Percentiles rank a stretch among this genome's conserved stretches.
These are phyloP conservation scores for Boeremia lycopersici DNA, from an alignment of 2,329 filamentous ascomycete genomes.

Conservation along the genomic window DNA sequence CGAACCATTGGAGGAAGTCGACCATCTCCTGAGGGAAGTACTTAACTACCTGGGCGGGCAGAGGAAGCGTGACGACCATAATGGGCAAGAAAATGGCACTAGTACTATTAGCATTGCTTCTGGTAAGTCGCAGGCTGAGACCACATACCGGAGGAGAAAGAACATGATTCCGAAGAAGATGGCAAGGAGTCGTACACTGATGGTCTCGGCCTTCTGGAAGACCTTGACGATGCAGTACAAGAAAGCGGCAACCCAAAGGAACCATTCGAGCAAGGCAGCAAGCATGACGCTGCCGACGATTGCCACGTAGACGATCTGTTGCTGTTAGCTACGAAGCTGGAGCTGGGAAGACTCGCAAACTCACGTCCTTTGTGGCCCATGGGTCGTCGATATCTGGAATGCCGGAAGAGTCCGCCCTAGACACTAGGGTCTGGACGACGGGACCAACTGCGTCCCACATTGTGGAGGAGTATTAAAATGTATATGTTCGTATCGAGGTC, in stretches of 20 bases:
- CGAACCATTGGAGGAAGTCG: slow-evolving; percentile 84
- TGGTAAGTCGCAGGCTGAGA: neutral
- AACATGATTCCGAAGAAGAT: slow-evolving; percentile 76
- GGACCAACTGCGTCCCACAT: slow-evolving; percentile 36
- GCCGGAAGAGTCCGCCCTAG: slow-evolving; percentile 36
- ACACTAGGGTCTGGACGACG: slow-evolving; percentile 31
- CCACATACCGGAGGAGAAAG: slow-evolving; percentile 70
- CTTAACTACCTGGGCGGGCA: slow-evolving; percentile 73
- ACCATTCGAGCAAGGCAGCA: slow-evolving; percentile 88
- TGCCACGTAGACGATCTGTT: slow-evolving; percentile 80
- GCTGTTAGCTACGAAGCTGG: slow-evolving; percentile 20
- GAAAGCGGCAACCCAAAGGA: slow-evolving; percentile 93
- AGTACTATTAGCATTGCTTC: slow-evolving; percentile 25
- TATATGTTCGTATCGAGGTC: slow-evolving; percentile 21
- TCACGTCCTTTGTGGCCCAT: slow-evolving; percentile 50
- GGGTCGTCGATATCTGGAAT: slow-evolving; percentile 44
- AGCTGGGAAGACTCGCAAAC: slow-evolving; percentile 19
- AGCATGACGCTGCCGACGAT: slow-evolving; percentile 83
- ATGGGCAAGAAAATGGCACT: slow-evolving; percentile 88
- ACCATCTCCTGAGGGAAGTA: slow-evolving; percentile 76
- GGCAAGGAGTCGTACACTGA: slow-evolving; percentile 80
- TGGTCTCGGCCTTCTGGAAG: slow-evolving; percentile 86
- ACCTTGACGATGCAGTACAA: slow-evolving; percentile 89
- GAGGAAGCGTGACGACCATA: slow-evolving; percentile 89
- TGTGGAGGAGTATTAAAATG: slow-evolving; percentile 23